Evolutionary conservation across 78 protist species (phyloP).

Genomic region (Creolimax fragrantissima): DNA sequence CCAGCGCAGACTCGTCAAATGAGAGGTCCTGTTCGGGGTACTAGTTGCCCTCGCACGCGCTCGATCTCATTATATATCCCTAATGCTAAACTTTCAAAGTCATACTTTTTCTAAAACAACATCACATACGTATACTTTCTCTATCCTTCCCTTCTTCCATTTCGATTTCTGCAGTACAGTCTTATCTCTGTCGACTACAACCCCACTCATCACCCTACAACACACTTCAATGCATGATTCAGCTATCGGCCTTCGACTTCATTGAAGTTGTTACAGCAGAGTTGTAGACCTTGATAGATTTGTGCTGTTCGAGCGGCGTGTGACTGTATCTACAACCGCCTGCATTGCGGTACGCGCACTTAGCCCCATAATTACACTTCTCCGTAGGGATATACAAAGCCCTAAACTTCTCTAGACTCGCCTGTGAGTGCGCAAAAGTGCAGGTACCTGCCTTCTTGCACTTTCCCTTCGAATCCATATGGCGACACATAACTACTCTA

Average conservation of each 20-base stretch:
- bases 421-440: constrained; percentile 14
- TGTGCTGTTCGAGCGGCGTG: constrained; percentile 1
- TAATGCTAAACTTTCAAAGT: too few species aligned
- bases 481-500: constrained; percentile 1
- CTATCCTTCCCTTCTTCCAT: too few species aligned
- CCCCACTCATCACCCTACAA: too few species aligned
- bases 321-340: constrained; percentile 15
- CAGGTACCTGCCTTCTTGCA: constrained; percentile 15
- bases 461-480: constrained; percentile 18
- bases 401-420: neutral
- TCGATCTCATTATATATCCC: too few species aligned
- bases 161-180: too few species aligned
- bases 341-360: neutral
- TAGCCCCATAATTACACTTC: constrained; percentile 7
- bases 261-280: neutral
- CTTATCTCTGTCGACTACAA: too few species aligned
- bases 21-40: too few species aligned
- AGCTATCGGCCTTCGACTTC: neutral
- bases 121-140: too few species aligned
- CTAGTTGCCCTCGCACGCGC: too few species aligned
- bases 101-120: too few species aligned
- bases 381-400: constrained; percentile 19
- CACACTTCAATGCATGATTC: too few species aligned
- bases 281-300: constrained; percentile 2
- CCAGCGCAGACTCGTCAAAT: too few species aligned